These are phyloP conservation scores for Moricandia moricandioides DNA, from an alignment of 345 rosid species.

Conservation along the genomic window DNA sequence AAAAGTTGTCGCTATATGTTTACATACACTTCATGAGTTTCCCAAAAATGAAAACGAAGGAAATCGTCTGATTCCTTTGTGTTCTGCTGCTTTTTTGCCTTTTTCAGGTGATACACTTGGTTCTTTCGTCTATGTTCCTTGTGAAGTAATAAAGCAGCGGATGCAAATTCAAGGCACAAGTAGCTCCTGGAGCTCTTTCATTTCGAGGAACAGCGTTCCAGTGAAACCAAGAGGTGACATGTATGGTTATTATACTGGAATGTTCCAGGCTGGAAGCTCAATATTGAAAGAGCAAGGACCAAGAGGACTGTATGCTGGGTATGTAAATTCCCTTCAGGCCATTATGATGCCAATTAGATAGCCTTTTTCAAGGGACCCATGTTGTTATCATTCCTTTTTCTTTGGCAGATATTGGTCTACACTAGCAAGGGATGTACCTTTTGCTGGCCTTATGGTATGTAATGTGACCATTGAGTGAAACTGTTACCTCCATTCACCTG, in stretches of 20 bases:
- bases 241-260: conserved; percentile 80
- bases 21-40: not conserved
- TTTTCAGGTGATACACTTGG: conserved; percentile 92
- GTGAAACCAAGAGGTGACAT: conserved; percentile 50
- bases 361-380: not conserved
- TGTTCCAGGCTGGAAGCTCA: conserved; percentile 84
- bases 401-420: conserved; percentile 81
- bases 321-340: conserved; percentile 15
- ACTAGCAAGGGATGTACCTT: conserved; percentile 92
- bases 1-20: not conserved
- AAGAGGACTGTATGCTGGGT: conserved; percentile 92
- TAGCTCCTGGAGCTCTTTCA: conserved; percentile 64
- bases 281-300: conserved; percentile 85
- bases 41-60: not conserved
- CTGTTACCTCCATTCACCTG: not conserved
- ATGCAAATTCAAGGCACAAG: conserved; percentile 95
- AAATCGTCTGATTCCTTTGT: conserved; percentile 20
- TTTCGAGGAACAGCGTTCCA: conserved; percentile 42
- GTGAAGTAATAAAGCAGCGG: conserved; percentile 95
- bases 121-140: conserved; percentile 87
- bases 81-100: conserved; percentile 30
- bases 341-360: conserved; percentile 10
- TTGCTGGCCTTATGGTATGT: conserved; percentile 92
- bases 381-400: not conserved
- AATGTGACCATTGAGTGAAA: not conserved